A percentile compares a stretch with the other conserved stretches of the same genome.
These are phyloP conservation scores for Penicillium paradoxum DNA, from an alignment of 495 filamentous ascomycete species.

Conservation along the genomic window DNA sequence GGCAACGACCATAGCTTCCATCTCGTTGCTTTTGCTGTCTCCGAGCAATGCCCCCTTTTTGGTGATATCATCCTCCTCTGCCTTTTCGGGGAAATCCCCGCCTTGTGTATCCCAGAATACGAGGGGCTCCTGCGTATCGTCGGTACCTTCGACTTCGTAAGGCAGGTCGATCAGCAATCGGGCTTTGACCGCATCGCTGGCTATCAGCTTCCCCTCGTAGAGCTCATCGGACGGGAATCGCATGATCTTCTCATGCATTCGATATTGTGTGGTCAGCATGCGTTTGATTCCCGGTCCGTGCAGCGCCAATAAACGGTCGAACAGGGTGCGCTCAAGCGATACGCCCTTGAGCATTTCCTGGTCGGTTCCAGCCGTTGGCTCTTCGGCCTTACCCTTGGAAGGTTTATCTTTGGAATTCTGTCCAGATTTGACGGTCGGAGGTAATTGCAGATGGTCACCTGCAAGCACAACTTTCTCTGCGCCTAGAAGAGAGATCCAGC, in stretches of 20 bases:
- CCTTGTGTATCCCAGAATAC: conserved; percentile 97
- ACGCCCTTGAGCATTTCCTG: conserved; percentile 32
- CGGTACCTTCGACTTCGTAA: conserved; percentile 72
- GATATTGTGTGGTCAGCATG: conserved; percentile 97
- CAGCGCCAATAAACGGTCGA: conserved; percentile 77
- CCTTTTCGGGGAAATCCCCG: conserved; percentile 72
- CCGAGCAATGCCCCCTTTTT: conserved; percentile 56
- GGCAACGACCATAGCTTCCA: conserved; percentile 78
- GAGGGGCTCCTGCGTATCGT: conserved; percentile 82
- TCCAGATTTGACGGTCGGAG: conserved; percentile 83
- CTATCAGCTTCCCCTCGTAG: conserved; percentile 75
- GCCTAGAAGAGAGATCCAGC: conserved; percentile 85
- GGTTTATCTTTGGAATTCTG: conserved; percentile 19
- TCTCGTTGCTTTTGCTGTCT: conserved; percentile 91
- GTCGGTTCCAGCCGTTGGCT: conserved; percentile 12
- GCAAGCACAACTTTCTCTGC: conserved; percentile 86
- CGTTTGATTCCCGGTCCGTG: conserved; percentile 82
- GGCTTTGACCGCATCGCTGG: conserved; percentile 67
- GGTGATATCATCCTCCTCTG: conserved; percentile 45
- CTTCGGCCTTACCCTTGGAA: conserved; percentile 20
- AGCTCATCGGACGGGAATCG: conserved; percentile 83
- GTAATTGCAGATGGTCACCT: conserved; percentile 90
- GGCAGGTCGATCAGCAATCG: conserved; percentile 73
- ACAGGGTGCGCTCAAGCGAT: conserved; percentile 80
- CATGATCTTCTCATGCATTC: conserved; percentile 97